These are phyloP conservation scores for Mycena epipterygia DNA, from an alignment of 768 basidiomycete species.

Conservation along the genomic window DNA sequence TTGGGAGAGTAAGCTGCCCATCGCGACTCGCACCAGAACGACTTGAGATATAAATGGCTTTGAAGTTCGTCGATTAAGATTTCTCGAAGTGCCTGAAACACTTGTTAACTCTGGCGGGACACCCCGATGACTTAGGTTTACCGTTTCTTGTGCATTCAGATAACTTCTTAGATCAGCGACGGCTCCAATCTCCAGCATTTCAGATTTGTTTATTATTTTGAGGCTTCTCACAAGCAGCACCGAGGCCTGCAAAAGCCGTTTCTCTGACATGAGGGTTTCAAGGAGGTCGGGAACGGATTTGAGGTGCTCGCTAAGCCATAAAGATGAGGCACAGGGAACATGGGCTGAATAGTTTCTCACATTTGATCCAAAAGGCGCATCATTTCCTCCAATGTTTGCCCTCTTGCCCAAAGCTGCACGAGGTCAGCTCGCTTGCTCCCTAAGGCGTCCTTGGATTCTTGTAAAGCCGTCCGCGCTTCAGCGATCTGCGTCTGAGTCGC, in stretches of 20 bases:
- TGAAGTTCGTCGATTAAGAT: slow-evolving; percentile 97
- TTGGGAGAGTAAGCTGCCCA: slow-evolving; percentile 89
- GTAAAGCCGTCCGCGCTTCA: slow-evolving; percentile 76
- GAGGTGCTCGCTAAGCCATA: slow-evolving; percentile 78
- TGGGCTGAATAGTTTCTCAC: slow-evolving; percentile 59
- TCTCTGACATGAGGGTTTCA: slow-evolving; percentile 96
- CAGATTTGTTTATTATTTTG: slow-evolving; percentile 91
- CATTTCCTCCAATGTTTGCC: slow-evolving; percentile 96
- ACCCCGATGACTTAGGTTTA: slow-evolving; percentile 46
- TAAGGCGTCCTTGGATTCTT: slow-evolving; percentile 84
- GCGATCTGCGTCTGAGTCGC: slow-evolving; percentile 82
- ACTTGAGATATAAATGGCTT: slow-evolving; percentile 96
- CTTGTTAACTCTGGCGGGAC: not conserved
- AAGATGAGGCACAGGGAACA: slow-evolving; percentile 39
- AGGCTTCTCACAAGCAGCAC: slow-evolving; percentile 88
- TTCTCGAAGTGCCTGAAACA: slow-evolving; percentile 83
- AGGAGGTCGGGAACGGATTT: slow-evolving; percentile 92
- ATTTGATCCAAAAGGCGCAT: slow-evolving; percentile 94
- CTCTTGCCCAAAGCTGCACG: slow-evolving; percentile 89
- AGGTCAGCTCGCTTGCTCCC: slow-evolving; percentile 90
- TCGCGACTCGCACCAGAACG: slow-evolving; percentile 94
- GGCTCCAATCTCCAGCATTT: slow-evolving; percentile 97
- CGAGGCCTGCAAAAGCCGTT: slow-evolving; percentile 90
- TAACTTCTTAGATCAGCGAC: slow-evolving; percentile 90
- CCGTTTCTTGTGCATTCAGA: slow-evolving; percentile 87